These are phyloP conservation scores for Phytophthora hibernalis DNA, from an alignment of 352 stramenopile genomes.

Conservation along the genomic window DNA sequence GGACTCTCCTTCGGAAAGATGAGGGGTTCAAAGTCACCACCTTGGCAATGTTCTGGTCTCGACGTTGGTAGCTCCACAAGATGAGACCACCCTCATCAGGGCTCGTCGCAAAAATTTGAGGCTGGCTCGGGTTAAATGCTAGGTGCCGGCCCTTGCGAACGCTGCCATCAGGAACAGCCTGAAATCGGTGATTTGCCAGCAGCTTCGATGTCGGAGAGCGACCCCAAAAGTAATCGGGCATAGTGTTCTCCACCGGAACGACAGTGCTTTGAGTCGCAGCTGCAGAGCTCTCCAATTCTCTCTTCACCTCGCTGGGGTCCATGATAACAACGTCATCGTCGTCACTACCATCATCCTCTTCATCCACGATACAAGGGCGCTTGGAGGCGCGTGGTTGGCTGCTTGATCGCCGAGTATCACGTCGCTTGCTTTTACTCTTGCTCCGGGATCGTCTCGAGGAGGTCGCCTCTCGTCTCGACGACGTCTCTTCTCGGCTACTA, in stretches of 20 bases:
- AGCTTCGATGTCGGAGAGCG: slow-evolving; percentile 70
- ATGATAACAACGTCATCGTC: slow-evolving; percentile 67
- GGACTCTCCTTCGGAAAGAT: slow-evolving; percentile 73
- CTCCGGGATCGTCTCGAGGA: slow-evolving; percentile 31
- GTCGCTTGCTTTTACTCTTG: slow-evolving; percentile 20
- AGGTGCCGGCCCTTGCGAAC: slow-evolving; percentile 75
- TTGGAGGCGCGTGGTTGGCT: slow-evolving; percentile 53
- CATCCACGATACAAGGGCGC: slow-evolving; percentile 68
- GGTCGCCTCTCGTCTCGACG: slow-evolving; percentile 18
- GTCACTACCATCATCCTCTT: slow-evolving; percentile 65
- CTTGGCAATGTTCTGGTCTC: slow-evolving; percentile 67
- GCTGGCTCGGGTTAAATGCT: slow-evolving; percentile 78
- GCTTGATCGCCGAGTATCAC: slow-evolving; percentile 39
- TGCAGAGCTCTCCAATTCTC: slow-evolving; percentile 30
- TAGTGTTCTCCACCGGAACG: slow-evolving; percentile 48
- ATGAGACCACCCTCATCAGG: slow-evolving; percentile 84
- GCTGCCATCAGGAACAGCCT: slow-evolving; percentile 67
- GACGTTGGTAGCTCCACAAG: slow-evolving; percentile 77
- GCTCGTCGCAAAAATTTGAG: slow-evolving; percentile 77
- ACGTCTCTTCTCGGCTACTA: slow-evolving; percentile 16
- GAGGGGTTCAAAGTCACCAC: slow-evolving; percentile 62
- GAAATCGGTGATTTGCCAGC: slow-evolving; percentile 69
- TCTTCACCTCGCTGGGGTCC: slow-evolving; percentile 51
- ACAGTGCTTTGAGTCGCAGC: slow-evolving; percentile 22
- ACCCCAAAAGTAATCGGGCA: slow-evolving; percentile 83